phyloP scores from a whole-genome alignment of 805 yeast genomes.

The Spathaspora arborariae region DNA sequence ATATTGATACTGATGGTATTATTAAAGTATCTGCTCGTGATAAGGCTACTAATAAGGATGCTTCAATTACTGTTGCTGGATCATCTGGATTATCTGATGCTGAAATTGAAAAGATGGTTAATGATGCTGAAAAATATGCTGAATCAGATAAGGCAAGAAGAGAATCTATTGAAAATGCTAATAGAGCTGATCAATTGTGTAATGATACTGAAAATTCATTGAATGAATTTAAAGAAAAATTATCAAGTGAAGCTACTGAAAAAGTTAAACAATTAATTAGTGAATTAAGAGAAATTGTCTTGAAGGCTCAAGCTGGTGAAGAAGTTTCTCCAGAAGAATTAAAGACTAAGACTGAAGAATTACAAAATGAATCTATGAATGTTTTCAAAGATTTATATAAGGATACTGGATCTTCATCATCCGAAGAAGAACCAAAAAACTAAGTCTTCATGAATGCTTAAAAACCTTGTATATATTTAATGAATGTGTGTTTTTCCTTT shows the following conservation, averaged over 20 bases:
- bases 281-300: conserved; percentile 60
- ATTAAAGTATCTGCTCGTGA: conserved; percentile 93
- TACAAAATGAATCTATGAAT: conserved; percentile 72
- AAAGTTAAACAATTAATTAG: conserved; percentile 48
- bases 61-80: conserved; percentile 94
- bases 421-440: conserved; percentile 27
- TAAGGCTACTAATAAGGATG: conserved; percentile 89
- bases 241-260: conserved; percentile 44
- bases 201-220: conserved; percentile 47
- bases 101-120: conserved; percentile 88
- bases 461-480: not conserved
- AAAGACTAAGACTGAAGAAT: conserved; percentile 70
- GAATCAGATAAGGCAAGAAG: conserved; percentile 85
- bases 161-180: conserved; percentile 79
- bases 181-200: conserved; percentile 77
- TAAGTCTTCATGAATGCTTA: conserved; percentile 10
- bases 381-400: conserved; percentile 64
- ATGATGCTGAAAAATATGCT: conserved; percentile 84
- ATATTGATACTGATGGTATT: conserved; percentile 96
- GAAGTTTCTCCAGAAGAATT: conserved; percentile 60
- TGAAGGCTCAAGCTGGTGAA: conserved; percentile 60
- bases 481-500: not conserved
- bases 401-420: conserved; percentile 15
- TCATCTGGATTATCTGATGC: conserved; percentile 88
- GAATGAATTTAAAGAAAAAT: conserved; percentile 45